Base-by-base conservation (phyloP, 257 asterid genomes). In the Gynochthodes officinalis region DNA sequence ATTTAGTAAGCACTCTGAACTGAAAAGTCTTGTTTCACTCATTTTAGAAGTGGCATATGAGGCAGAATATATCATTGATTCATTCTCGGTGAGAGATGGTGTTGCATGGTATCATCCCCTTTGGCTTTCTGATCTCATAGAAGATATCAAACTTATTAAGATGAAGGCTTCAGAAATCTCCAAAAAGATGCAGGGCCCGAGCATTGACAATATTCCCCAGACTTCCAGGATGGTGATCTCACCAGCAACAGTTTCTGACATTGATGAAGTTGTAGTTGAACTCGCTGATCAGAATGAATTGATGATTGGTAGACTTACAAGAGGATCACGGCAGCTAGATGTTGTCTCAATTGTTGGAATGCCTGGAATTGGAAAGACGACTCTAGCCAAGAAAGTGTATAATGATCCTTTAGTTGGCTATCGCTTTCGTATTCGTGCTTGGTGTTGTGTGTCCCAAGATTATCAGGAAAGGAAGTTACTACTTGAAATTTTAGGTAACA, bases 301-400 rank as follows among this genome's bases (percentile, higher is more conserved):
- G 13, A 19, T 68, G 4, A 49, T 68, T 50, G 48, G 32, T 32
- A 19, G 18, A 25, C 72, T 68, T 49, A 18, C 55, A 6, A 32
- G 62, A 30, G 72, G 72, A 30, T 32, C 33, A 2, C 4, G 0
- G 15, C 46, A 32, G 8, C 62, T 15, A 23, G n/a, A 62, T 4
- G 60, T 69, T 0, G 52, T 75, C 7, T 37, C 75, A 0, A 57
- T 75, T 35, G 54, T 43, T 33, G 70, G 79, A 28, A 75, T 69
- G 79, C 46, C 73, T 0, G 75, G 78, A 10, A 44, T 75, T 10
- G 73, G 79, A 8, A 69, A 75, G 63, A 75, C 79, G 35, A 75
- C 79, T 9, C 65, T 76, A 4, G 79, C 75, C 10, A 37, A 23
- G 44, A 69, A 52, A 27, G 46, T 61, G 7, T 61, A 69, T 25